A percentile compares a stretch with the other conserved stretches of the same genome.
phyloP scores from a whole-genome alignment of 2,329 filamentous ascomycete species.

The Aspergillus sp. region DNA sequence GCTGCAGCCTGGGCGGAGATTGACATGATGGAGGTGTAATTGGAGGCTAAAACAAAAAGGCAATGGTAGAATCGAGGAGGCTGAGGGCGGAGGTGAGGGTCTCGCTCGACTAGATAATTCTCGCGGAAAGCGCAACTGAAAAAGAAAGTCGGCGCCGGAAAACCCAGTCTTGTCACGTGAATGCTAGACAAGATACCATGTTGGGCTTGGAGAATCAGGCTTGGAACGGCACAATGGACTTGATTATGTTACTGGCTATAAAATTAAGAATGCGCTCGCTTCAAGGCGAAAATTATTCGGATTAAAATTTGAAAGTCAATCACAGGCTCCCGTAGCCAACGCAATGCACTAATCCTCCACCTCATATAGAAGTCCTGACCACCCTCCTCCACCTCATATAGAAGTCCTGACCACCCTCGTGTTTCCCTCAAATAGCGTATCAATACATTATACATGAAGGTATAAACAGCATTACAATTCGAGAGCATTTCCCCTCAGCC shows the following conservation, averaged over 20 bases:
- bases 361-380: not conserved
- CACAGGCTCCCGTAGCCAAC: not conserved
- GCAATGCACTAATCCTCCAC: not conserved
- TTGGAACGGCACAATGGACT: not conserved
- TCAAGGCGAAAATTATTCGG: not conserved
- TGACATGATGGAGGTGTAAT: conserved; percentile 39
- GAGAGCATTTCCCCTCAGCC: conserved; percentile 21
- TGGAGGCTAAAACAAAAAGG: conserved; percentile 15
- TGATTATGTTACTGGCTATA: not conserved
- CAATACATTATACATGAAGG: conserved; percentile 31
- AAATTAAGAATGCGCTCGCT: not conserved
- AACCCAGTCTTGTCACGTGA: conserved; percentile 40
- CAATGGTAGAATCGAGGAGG: conserved; percentile 17
- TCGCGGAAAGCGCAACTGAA: conserved; percentile 26
- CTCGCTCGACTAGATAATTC: conserved; percentile 19
- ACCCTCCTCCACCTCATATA: not conserved
- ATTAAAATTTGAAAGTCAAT: conserved; percentile 6
- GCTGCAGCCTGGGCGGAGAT: conserved; percentile 46
- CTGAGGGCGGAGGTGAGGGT: conserved; percentile 20
- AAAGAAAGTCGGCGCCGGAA: conserved; percentile 40
- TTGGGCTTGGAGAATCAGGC: not conserved
- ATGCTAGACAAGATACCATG: not conserved
- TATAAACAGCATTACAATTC: conserved; percentile 26
- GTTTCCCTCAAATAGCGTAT: conserved; percentile 20
- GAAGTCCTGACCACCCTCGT: not conserved